Evolutionary conservation across 2,329 filamentous ascomycete species (phyloP), one percentile per base, ranked within the genome.

Genomic region (Colletotrichum sp.): DNA sequence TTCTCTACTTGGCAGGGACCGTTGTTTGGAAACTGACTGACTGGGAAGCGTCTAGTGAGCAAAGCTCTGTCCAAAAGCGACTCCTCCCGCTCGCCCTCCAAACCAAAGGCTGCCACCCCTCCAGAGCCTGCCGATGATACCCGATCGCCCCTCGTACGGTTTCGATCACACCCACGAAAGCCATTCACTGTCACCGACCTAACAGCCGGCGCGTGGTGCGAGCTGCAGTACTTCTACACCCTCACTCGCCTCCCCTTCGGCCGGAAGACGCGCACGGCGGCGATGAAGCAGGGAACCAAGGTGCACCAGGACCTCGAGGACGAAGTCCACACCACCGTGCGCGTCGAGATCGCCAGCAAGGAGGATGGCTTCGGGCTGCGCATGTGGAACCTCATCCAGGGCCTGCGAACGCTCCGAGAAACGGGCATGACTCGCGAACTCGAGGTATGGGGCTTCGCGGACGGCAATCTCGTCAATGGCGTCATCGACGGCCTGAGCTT

Each of bases 321-420:
- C 74, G 90, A 98, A 82, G 93, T 98, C 1, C 94, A 98, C 81
- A 93, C 89, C 0, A 93, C 93, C 0, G 93, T 98, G 1, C 88
- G 89, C 5, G 91, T 98, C 6, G 91, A 94, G 22, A 89, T 96
- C 3, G 85, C 89, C 36, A 95, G 91, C 5, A 94, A 92, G 76
- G 96, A 98, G 82, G 97, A 99, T 80, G 89, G 88, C 0, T 96
- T 96, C 84, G 97, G 94, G 0, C 83, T 98, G 74, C 90, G 92
- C 75, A 89, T 98, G 63, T 98, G 96, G 96, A 98, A 98, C 82
- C 89, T 97, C 12, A 94, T 98, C 39, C 95, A 98, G 81, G 96
- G 96, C 0, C 82, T 98, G 66, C 91, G 94, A 22, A 95, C 93
- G 2, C 85, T 96, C 69, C 89, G 93, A 7, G 91, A 94, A 15